Evolutionary conservation across 2,329 filamentous ascomycete genomes (phyloP).

Genomic region (Xylariaceae sp.): DNA sequence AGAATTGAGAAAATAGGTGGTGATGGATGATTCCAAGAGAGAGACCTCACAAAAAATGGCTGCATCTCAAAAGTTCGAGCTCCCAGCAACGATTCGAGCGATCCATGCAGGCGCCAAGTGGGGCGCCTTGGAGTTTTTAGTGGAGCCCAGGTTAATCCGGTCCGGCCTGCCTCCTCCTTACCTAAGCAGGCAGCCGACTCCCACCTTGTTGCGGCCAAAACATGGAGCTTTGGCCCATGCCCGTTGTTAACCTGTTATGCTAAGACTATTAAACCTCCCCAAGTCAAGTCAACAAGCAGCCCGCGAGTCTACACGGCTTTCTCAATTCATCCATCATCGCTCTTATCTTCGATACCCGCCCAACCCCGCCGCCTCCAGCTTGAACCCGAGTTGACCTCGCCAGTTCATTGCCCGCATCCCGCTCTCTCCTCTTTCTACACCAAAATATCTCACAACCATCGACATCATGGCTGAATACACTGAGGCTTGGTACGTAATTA

Average conservation of each 20-base stretch:
- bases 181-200: slow-evolving; percentile 20
- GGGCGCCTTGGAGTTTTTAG: slow-evolving; percentile 8
- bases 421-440: slow-evolving; percentile 12
- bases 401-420: slow-evolving; percentile 5
- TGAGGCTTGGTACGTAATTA: slow-evolving; percentile 35
- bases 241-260: not conserved
- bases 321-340: slow-evolving; percentile 17
- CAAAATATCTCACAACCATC: slow-evolving; percentile 13
- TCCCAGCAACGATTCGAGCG: slow-evolving; percentile 2
- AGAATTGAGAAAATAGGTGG: slow-evolving; percentile 11
- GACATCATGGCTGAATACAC: slow-evolving; percentile 30
- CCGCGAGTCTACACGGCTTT: slow-evolving; percentile 16
- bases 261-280: slow-evolving; percentile 15
- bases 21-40: not conserved
- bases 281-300: slow-evolving; percentile 22
- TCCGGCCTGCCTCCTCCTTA: slow-evolving; percentile 11
- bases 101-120: not conserved
- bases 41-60: not conserved
- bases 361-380: slow-evolving; percentile 13
- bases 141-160: slow-evolving; percentile 21
- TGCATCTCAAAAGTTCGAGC: not conserved
- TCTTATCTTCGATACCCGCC: not conserved
- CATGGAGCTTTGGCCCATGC: slow-evolving; percentile 4
- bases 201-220: not conserved
- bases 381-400: slow-evolving; percentile 11